Base-by-base conservation (phyloP, 2,329 filamentous ascomycete species). In the Didymella glomerata region DNA sequence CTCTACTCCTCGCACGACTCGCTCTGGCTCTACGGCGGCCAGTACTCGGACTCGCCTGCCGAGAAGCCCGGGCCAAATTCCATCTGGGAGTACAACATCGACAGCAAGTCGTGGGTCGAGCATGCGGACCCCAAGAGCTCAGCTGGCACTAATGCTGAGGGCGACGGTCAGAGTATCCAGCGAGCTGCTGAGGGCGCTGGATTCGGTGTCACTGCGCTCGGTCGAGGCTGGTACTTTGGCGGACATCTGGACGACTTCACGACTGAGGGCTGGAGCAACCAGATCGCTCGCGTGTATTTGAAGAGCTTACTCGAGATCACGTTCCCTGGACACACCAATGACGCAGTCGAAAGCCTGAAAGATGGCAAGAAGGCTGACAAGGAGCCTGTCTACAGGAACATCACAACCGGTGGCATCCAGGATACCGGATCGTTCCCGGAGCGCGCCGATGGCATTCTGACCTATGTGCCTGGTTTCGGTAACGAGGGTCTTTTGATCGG, bases 381-480 rank as follows among this genome's bases (percentile, higher is more conserved):
- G 1, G 84, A 84, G 25, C 90, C 90, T 9, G 83, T 82, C 0
- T 93, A 88, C 76, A 83, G 90, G 9, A 93, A 93, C 72, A 88
- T 93, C 65, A 93, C 90, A 0, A 78, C 88, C 68, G 89, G 88
- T 16, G 89, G 89, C 4, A 79, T 90, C 11, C 89, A 92, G 72
- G 83, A 84, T 28, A 81, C 82, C 30, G 83, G 85, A 1, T 87
- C 86, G 0, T 93, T 93, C 68, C 87, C 89, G 0, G 87, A 91
- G 70, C 82, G 90, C 49, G 90, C 90, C 1, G 90, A 93, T 74
- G 90, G 90, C 10, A 82, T 88, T 2, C 78, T 93, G 50, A 83
- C 91, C 0, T 92, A 90, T 69, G 83, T 96, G 0, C 92, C 92
- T 1, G 90, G 90, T 0, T 91, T 93, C 44, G 90, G 91, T 3